A percentile compares a stretch with the other conserved stretches of the same genome.
These are phyloP conservation scores for Eruca vesicaria DNA, from an alignment of 441 rosid species.

Conservation along the genomic window DNA sequence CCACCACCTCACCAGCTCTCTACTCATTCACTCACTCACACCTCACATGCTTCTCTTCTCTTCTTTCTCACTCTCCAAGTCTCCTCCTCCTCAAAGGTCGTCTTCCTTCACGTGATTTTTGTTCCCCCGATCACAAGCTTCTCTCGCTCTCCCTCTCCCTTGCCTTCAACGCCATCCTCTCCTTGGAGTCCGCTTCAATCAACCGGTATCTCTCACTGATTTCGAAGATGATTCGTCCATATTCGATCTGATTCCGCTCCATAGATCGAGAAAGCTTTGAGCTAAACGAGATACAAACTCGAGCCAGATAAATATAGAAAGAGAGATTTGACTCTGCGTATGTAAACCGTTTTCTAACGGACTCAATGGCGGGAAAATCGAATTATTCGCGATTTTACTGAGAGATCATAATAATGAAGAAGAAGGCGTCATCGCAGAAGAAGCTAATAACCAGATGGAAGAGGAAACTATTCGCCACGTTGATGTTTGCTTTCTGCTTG, in stretches of 20 bases:
- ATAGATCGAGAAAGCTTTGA: constrained; percentile 14
- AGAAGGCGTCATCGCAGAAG: constrained; percentile 56
- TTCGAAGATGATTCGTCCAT: constrained; percentile 7
- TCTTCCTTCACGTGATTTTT: constrained; percentile 29
- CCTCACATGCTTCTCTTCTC: not conserved
- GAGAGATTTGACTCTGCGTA: not conserved
- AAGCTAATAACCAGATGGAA: constrained; percentile 58
- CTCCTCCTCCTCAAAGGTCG: constrained; percentile 20
- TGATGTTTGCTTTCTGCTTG: constrained; percentile 53
- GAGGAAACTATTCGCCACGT: constrained; percentile 48
- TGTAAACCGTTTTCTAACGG: not conserved
- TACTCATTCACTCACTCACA: not conserved
- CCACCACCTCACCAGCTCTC: constrained; percentile 34
- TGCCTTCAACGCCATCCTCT: constrained; percentile 14
- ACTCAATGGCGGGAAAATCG: constrained; percentile 32
- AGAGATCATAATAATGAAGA: constrained; percentile 61
- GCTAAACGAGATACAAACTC: not conserved
- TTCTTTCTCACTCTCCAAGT: constrained; percentile 30
- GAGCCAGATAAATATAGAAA: not conserved
- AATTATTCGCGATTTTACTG: constrained; percentile 4
- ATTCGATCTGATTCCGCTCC: constrained; percentile 29
- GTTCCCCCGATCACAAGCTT: constrained; percentile 24
- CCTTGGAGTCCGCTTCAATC: constrained; percentile 17
- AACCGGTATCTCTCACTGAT: not conserved
- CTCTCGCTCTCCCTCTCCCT: constrained; percentile 19